Conservation (phyloP, 768 basidiomycete species). For the Russula lepida region DNA sequence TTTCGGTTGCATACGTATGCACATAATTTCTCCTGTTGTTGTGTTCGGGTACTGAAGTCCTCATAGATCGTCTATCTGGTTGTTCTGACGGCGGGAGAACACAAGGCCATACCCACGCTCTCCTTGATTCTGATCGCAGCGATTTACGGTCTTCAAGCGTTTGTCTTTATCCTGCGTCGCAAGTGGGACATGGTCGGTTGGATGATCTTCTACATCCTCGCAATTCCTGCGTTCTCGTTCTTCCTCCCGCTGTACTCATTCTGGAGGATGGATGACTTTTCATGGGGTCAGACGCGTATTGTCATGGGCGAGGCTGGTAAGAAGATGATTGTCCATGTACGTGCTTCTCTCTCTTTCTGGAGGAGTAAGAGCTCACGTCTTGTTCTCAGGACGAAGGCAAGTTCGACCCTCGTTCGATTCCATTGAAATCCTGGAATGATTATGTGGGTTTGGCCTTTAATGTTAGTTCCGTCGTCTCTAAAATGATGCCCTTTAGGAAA, state of each 20-base stretch:
- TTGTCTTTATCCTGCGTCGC: constrained; percentile 84
- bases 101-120: constrained; percentile 62
- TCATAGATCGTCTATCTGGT: constrained; percentile 79
- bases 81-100: constrained; percentile 61
- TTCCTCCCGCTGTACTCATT: constrained; percentile 90
- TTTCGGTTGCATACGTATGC: constrained; percentile 85
- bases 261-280: constrained; percentile 99
- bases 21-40: background rate
- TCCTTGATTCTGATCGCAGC: constrained; percentile 91
- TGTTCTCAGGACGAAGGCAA: constrained; percentile 82
- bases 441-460: constrained; percentile 49
- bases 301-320: constrained; percentile 93
- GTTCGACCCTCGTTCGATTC: constrained; percentile 89
- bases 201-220: constrained; percentile 94
- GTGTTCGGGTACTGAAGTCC: background rate
- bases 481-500: constrained; percentile 48
- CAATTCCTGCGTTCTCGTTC: constrained; percentile 90
- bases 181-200: constrained; percentile 99
- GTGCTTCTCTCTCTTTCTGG: constrained; percentile 25
- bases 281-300: constrained; percentile 88
- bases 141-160: constrained; percentile 88
- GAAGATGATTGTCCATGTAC: constrained; percentile 88
- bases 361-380: constrained; percentile 11
- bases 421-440: constrained; percentile 94
- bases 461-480: background rate